A percentile compares a stretch with the other conserved stretches of the same genome.
Conservation (phyloP, 371 early-diverging fungal species). For the Furculomyces boomerangus region DNA sequence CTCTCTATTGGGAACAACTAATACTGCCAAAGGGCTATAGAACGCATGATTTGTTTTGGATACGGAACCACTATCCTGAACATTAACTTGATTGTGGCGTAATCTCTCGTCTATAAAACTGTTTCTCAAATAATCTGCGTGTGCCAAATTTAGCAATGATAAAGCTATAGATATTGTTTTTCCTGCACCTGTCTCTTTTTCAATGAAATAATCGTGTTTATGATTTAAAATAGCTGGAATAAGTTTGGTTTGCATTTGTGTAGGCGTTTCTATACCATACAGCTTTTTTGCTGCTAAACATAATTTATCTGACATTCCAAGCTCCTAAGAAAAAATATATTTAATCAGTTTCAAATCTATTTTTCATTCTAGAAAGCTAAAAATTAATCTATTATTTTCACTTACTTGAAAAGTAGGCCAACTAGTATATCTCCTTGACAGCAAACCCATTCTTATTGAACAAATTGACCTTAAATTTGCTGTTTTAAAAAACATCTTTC, state of each 20-base stretch:
- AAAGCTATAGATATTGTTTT: constrained; percentile 12
- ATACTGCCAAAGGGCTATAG: constrained; percentile 1
- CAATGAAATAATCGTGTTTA: constrained; percentile 4
- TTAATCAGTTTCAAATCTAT: too few species aligned
- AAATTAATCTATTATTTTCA: too few species aligned
- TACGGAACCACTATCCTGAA: neutral
- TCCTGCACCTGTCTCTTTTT: constrained; percentile 19
- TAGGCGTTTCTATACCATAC: constrained; percentile 1
- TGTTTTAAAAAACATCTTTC: too few species aligned
- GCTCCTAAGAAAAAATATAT: neutral
- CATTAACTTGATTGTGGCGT: neutral
- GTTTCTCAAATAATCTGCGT: constrained; percentile 2
- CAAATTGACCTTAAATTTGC: too few species aligned
- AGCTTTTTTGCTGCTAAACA: constrained; percentile 3
- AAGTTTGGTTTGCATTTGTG: neutral
- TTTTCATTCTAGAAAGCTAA: too few species aligned
- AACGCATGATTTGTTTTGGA: constrained; percentile 2
- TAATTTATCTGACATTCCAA: neutral
- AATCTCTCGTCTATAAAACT: neutral
- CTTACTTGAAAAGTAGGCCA: too few species aligned
- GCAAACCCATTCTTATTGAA: too few species aligned
- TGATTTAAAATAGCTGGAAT: neutral
- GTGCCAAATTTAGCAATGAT: constrained; percentile 4
- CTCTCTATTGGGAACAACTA: constrained; percentile 21
- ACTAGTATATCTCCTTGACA: too few species aligned